Conservation (phyloP, 2,329 filamentous ascomycete species). For the Aspergillus neotritici region DNA sequence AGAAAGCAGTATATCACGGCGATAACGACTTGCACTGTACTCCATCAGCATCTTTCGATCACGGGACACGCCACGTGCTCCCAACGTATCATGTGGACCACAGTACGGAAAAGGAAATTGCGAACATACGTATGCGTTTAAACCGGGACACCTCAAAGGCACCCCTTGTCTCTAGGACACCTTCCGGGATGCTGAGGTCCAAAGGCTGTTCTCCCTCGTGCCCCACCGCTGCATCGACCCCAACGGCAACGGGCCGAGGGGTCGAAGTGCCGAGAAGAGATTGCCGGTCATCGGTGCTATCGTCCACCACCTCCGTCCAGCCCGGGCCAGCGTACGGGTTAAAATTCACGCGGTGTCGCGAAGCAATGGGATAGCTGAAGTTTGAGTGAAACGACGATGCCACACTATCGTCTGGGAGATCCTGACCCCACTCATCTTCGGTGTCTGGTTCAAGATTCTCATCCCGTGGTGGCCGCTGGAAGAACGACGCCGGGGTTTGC, state of each 20-base stretch:
- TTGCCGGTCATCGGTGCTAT: slow-evolving; percentile 23
- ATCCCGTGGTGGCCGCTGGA: slow-evolving; percentile 18
- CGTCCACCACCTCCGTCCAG: slow-evolving; percentile 32
- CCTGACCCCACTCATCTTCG: slow-evolving; percentile 21
- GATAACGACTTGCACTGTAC: slow-evolving; percentile 60
- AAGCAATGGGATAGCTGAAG: slow-evolving; percentile 18
- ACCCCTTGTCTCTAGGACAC: slow-evolving; percentile 25
- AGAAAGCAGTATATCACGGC: slow-evolving; percentile 70
- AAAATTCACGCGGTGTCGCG: slow-evolving; percentile 35
- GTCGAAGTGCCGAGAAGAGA: slow-evolving; percentile 17
- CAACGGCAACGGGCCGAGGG: slow-evolving; percentile 16
- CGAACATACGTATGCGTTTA: slow-evolving; percentile 47
- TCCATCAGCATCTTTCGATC: slow-evolving; percentile 5
- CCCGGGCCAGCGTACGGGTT: slow-evolving; percentile 37
- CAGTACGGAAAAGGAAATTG: not conserved
- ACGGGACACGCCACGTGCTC: too few relatives aligned
- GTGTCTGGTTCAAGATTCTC: slow-evolving; percentile 18
- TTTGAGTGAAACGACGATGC: slow-evolving; percentile 34
- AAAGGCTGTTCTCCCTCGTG: slow-evolving; percentile 1
- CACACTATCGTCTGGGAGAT: slow-evolving; percentile 26
- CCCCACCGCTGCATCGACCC: slow-evolving; percentile 11
- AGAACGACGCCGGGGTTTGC: slow-evolving; percentile 25
- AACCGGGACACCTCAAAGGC: slow-evolving; percentile 52
- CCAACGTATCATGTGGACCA: not conserved
- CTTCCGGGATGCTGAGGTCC: slow-evolving; percentile 3